Base-by-base conservation (phyloP, 2,329 filamentous ascomycete species). In the Tolypocladium tundrense region DNA sequence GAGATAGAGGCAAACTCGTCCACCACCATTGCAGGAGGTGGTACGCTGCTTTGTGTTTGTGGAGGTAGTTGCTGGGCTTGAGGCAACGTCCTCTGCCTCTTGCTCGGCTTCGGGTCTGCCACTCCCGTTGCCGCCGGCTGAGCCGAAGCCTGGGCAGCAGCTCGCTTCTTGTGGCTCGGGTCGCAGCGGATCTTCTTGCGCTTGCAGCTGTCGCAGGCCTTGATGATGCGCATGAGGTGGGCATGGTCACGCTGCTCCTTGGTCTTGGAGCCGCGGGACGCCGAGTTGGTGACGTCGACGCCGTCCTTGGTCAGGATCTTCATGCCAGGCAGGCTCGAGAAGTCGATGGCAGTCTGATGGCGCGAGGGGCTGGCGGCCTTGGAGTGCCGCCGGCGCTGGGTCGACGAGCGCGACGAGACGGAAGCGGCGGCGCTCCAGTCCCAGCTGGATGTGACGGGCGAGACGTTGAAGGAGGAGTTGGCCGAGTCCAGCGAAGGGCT, bases 161-260 rank as follows among this genome's bases (percentile, higher is more conserved):
- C 62, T 35, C 74, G 70, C 72, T 78, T 78, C 75, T 78, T 81
- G 69, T 85, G 82, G 70, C 78, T 81, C 2, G 82, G 82, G 62
- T 84, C 81, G 67, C 82, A 85, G 52, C 82, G 79, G 45, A 82
- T 77, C 79, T 87, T 87, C 78, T 85, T 87, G 68, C 74, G 77
- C 60, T 77, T 75, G 73, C 84, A 87, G 60, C 75, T 74, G 50
- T 85, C 80, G 67, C 84, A 87, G n/a, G 84, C 84, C 73, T 86
- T 86, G 68, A 86, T 82, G 66, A 84, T 83, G 60, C 84, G 76
- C 81, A 87, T 87, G 53, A 86, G 72, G 63, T 86, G 83, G 7
- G 84, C 84, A 66, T 86, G 84, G 56, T 86, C 83, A 40, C 84
- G 79, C 74, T 87, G 84, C 74, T 86, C 84, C 75, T 84, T 85